Conservation (phyloP, 2,329 filamentous ascomycete genomes). For the Fusarium drepaniforme region DNA sequence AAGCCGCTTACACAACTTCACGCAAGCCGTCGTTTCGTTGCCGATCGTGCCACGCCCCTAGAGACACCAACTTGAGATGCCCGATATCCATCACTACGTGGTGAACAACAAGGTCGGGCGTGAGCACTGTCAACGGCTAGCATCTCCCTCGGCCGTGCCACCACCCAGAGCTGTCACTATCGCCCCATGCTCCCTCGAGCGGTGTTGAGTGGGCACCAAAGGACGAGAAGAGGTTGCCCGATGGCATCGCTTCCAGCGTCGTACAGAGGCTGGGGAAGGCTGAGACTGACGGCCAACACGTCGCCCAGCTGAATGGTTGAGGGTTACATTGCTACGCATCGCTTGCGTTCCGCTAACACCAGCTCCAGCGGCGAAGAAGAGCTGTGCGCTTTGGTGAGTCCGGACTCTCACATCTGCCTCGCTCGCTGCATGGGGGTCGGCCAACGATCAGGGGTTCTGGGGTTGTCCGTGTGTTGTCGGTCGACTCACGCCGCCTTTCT, state of each 20-base stretch:
- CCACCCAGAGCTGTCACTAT: conserved; percentile 23
- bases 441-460: conserved; percentile 13
- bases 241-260: conserved; percentile 16
- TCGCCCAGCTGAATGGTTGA: conserved; percentile 18
- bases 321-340: conserved; percentile 29
- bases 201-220: conserved; percentile 3
- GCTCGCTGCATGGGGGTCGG: conserved; percentile 14
- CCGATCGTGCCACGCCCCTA: conserved; percentile 36
- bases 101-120: conserved; percentile 23
- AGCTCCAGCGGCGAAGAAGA: conserved; percentile 12
- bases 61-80: conserved; percentile 24
- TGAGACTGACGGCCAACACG: conserved; percentile 10
- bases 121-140: conserved; percentile 27
- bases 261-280: conserved; percentile 11
- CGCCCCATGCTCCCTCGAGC: conserved; percentile 1
- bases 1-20: conserved; percentile 42
- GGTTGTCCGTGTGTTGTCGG: conserved; percentile 14
- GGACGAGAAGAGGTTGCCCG: not conserved
- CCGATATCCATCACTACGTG: conserved; percentile 21
- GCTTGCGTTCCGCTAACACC: conserved; percentile 17
- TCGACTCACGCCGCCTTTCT: conserved; percentile 14
- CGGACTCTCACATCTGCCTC: conserved; percentile 22
- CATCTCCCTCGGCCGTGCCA: conserved; percentile 22
- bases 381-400: conserved; percentile 9
- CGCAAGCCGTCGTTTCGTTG: conserved; percentile 30